Base-by-base conservation (phyloP, 345 rosid genomes). In the Heritiera fomes region DNA sequence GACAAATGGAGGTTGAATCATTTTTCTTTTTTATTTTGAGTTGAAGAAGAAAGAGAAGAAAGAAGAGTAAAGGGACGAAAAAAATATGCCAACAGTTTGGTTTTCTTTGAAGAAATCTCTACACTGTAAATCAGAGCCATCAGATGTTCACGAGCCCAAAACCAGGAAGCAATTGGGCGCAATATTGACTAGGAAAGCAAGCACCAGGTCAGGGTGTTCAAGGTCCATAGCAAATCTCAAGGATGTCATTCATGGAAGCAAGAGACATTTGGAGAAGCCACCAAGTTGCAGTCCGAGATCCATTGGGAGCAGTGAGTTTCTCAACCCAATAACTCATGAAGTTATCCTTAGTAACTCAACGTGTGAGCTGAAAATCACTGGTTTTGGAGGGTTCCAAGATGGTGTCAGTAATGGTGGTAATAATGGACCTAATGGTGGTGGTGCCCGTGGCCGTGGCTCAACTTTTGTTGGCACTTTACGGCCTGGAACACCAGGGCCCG, bases 211-310 rank as follows among this genome's bases (percentile, higher is more conserved):
- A 40, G 99, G 98, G 10, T 96, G 99, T 78, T 96, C 99, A 53
- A 92, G 99, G 92, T 96, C 99, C 2, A 96, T 96, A 85, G 94
- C 99, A 18, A 96, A 96, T 85, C 97, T 96, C 58, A 96, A 92
- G 84, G 99, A 93, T 81, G 99, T 96, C 32, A 96, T 96, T 75
- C 97, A 96, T 80, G 99, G 99, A 47, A 96, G 99, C 91, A 96
- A 96, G 87, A 86, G 98, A 17, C 98, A 96, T 78, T 77, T 89
- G 61, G 98, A 94, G 77, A 91, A 84, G 79, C 98, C 99, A 23
- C 94, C 98, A 5, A 93, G 93, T 60, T 93, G 98, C 78, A 96
- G 99, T 73, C 99, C 99, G 72, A 91, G 99, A 78, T 96, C 99
- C 73, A 94, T 96, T 23, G 99, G 99, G 38, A 96, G 99, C 88